These are phyloP conservation scores for Cruciata laevipes DNA, from an alignment of 257 asterid species.

Conservation along the genomic window DNA sequence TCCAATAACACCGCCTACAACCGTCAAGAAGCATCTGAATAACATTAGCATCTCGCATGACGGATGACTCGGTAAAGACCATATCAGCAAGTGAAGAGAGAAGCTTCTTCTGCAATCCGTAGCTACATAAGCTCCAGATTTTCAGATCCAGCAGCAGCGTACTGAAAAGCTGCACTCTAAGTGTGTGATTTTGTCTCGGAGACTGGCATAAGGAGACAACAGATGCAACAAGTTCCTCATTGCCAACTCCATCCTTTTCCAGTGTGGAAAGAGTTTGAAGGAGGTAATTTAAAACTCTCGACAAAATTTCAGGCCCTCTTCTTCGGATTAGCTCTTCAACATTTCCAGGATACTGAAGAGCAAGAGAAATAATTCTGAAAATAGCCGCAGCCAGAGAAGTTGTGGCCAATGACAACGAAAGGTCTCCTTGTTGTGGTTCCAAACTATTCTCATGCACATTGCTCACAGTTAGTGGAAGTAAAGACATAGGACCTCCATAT, in stretches of 20 bases:
- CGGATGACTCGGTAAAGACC: constrained; percentile 89
- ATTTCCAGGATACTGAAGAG: constrained; percentile 82
- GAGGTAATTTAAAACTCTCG: constrained; percentile 81
- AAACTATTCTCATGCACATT: constrained; percentile 71
- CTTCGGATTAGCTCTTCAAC: constrained; percentile 81
- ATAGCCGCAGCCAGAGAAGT: constrained; percentile 88
- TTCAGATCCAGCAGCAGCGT: constrained; percentile 82
- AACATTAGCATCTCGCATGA: constrained; percentile 96
- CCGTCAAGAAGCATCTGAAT: constrained; percentile 98
- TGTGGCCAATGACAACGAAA: constrained; percentile 62
- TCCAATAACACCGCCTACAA: constrained; percentile 96
- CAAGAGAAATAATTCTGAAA: constrained; percentile 83
- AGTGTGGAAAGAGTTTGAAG: constrained; percentile 72
- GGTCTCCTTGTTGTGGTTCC: constrained; percentile 72
- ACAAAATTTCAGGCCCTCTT: constrained; percentile 94
- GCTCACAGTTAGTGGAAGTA: constrained; percentile 86
- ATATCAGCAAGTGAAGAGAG: constrained; percentile 95
- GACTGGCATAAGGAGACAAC: constrained; percentile 87
- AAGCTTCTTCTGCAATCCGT: constrained; percentile 93
- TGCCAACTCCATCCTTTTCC: constrained; percentile 57
- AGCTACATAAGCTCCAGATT: constrained; percentile 97
- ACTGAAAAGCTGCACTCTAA: constrained; percentile 90
- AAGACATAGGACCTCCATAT: constrained; percentile 88
- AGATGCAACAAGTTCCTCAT: constrained; percentile 93
- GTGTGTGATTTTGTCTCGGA: constrained; percentile 70